Evolutionary conservation across 2,329 filamentous ascomycete species (phyloP).

Genomic region (Periglandula ipomoeae): DNA sequence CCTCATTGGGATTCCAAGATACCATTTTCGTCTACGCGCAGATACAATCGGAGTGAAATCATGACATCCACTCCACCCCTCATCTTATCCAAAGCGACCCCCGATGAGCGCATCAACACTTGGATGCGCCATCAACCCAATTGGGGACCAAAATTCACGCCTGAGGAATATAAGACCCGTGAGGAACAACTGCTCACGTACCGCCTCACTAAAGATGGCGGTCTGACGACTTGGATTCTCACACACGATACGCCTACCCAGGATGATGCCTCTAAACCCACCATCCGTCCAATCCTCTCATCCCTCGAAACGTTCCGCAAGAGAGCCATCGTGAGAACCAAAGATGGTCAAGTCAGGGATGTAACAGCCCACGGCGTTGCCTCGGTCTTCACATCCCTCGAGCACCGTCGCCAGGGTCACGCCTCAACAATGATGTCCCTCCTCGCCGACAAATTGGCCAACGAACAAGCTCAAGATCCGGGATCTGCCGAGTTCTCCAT

Average conservation of each 20-base stretch:
- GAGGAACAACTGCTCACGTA: constrained; percentile 49
- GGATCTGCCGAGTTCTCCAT: constrained; percentile 55
- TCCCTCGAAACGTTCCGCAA: constrained; percentile 58
- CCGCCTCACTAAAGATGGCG: constrained; percentile 47
- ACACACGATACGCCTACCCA: constrained; percentile 22
- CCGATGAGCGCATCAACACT: constrained; percentile 41
- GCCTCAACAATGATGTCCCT: constrained; percentile 66
- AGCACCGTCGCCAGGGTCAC: constrained; percentile 64
- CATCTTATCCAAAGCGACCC: constrained; percentile 46
- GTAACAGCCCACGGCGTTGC: constrained; percentile 64
- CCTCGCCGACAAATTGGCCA: constrained; percentile 37
- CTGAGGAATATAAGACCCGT: constrained; percentile 48
- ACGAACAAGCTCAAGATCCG: constrained; percentile 16
- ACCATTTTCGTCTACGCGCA: no score
- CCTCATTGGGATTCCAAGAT: no score
- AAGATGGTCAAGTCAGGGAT: constrained; percentile 32
- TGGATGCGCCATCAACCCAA: constrained; percentile 46
- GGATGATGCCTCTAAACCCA: constrained; percentile 18
- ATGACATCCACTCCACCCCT: no score
- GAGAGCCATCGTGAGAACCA: constrained; percentile 37
- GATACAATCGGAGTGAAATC: no score
- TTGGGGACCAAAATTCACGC: constrained; percentile 50
- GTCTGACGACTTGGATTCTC: constrained; percentile 56
- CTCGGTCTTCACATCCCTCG: constrained; percentile 65
- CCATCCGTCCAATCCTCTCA: constrained; percentile 46